Evolutionary conservation across 2,329 filamentous ascomycete species (phyloP).

Genomic region (Pyricularia pennisetigena): DNA sequence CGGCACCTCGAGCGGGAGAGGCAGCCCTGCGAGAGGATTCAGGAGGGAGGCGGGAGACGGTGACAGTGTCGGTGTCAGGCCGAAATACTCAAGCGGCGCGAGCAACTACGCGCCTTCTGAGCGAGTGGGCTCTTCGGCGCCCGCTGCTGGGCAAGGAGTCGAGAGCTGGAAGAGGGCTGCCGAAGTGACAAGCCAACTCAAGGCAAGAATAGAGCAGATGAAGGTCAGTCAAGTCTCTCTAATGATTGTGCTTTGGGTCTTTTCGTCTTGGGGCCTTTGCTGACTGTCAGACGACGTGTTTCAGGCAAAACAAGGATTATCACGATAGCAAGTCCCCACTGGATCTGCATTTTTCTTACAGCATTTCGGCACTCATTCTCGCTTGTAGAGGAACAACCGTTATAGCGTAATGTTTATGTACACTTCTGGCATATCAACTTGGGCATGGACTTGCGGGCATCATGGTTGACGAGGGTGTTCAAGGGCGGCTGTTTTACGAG

Average conservation of each 20-base stretch:
- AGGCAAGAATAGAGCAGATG: conserved; percentile 98
- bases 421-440: neutral
- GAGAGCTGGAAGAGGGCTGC: conserved; percentile 97
- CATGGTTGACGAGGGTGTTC: neutral
- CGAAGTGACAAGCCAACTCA: conserved; percentile 94
- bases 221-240: conserved; percentile 44
- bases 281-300: neutral
- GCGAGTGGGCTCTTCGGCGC: conserved; percentile 9
- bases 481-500: neutral
- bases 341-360: neutral
- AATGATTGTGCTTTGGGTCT: neutral
- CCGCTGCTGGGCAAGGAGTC: conserved; percentile 42
- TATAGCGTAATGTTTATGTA: conserved; percentile 1
- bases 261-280: neutral
- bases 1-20: conserved; percentile 43
- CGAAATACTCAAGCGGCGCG: conserved; percentile 9
- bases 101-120: conserved; percentile 10
- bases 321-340: neutral
- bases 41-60: conserved; percentile 22
- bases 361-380: neutral
- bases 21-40: conserved; percentile 48
- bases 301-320: conserved; percentile 3
- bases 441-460: conserved; percentile 1
- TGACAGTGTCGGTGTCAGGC: conserved; percentile 18
- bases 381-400: neutral